Base-by-base conservation (phyloP, 345 rosid genomes). In the Mallotus nudiflorus region DNA sequence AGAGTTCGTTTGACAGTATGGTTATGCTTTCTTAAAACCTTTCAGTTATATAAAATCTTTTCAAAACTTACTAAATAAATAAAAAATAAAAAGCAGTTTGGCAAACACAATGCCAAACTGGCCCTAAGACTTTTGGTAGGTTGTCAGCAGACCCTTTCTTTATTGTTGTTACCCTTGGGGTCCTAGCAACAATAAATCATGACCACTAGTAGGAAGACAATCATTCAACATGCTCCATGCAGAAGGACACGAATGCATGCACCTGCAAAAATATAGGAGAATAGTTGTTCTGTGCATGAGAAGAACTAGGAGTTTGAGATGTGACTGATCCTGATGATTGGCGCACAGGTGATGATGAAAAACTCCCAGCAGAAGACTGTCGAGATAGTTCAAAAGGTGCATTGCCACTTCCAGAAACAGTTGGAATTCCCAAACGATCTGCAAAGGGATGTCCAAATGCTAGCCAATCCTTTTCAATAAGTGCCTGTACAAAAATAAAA, bases 401-500 rank as follows among this genome's bases (percentile, higher is more conserved):
- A 67, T 69, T 78, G 37, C 77, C 84, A 82, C 82, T 79, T 81
- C 88, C 92, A 70, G 91, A 75, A 63, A 86, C 76, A 66, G 82
- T 74, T 44, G 98, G 99, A 90, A 89, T 88, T 73, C 98, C 99
- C 62, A 87, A 65, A 51, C 98, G 99, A 75, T 96, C 98, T 10
- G 98, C 86, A 84, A 96, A 89, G 67, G 97, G 98, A 83, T 92
- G 99, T 56, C 99, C 98, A 84, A 92, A 96, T 71, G 99, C 98
- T 68, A 92, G 87, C 99, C 99, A 96, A 76, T 96, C 98, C 77
- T 96, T 96, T 80, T 96, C 99, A 67, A 92, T 59, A 69, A 96
- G 96, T 60, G 97, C 97, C 99, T 96, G 82, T 42, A 33, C 55
- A 44, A 70, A 75, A 31, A 42, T n/a, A 58, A 50, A 71, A 54